Evolutionary conservation across 805 yeast species (phyloP).

Genomic region (Candida chilensis): DNA sequence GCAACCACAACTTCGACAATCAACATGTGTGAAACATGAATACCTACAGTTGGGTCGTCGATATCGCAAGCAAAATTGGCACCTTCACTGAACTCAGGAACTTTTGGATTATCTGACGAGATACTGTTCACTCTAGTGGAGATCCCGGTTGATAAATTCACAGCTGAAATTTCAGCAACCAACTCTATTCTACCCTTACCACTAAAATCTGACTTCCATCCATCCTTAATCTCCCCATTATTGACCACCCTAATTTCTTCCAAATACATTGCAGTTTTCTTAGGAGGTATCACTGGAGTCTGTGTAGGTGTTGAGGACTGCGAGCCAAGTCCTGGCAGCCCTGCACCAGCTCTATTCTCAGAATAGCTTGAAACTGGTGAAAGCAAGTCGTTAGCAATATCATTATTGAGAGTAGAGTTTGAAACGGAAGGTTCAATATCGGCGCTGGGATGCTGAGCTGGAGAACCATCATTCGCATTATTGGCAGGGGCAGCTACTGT

Average conservation of each 20-base stretch:
- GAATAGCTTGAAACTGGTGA: too few relatives aligned
- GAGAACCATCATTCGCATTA: too few relatives aligned
- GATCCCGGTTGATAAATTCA: slow-evolving; percentile 47
- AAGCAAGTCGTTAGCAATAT: too few relatives aligned
- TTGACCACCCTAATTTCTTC: slow-evolving; percentile 72
- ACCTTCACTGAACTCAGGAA: slow-evolving; percentile 19
- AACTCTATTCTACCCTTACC: slow-evolving; percentile 74
- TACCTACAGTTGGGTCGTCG: slow-evolving; percentile 72
- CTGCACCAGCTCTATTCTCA: too few relatives aligned
- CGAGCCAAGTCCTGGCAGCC: too few relatives aligned
- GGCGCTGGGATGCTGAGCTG: too few relatives aligned
- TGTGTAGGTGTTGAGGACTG: too few relatives aligned
- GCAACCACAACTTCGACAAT: slow-evolving; percentile 90
- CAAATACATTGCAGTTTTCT: slow-evolving; percentile 32
- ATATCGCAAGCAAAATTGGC: slow-evolving; percentile 72
- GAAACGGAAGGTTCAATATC: too few relatives aligned
- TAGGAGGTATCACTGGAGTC: slow-evolving; percentile 15
- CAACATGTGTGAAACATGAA: slow-evolving; percentile 66
- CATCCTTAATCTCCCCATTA: slow-evolving; percentile 75
- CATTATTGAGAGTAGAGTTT: too few relatives aligned
- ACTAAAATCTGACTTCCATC: slow-evolving; percentile 92
- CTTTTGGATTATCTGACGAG: slow-evolving; percentile 18
- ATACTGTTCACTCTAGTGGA: slow-evolving; percentile 12
- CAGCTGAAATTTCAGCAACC: slow-evolving; percentile 59
- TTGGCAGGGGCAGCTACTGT: too few relatives aligned